phyloP scores from a whole-genome alignment of 2,329 filamentous ascomycete genomes.

The Fusarium sambucinum region DNA sequence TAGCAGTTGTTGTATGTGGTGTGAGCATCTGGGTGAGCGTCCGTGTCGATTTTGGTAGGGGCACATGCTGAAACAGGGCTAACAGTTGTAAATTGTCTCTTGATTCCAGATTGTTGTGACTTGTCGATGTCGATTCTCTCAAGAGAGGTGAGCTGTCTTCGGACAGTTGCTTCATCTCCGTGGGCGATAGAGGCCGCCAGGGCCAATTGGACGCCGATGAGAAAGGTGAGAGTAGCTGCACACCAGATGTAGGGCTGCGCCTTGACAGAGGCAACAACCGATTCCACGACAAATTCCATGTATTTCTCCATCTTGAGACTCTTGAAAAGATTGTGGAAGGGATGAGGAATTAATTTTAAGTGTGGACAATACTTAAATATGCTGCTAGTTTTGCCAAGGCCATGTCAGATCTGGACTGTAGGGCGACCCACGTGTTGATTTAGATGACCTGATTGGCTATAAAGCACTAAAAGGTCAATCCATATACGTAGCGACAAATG shows the following conservation, averaged over 20 bases:
- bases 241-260: constrained; percentile 18
- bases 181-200: constrained; percentile 10
- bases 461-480: too few relatives aligned
- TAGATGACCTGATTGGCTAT: background rate
- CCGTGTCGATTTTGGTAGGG: background rate
- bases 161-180: constrained; percentile 13
- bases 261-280: background rate
- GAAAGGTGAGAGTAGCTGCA: constrained; percentile 13
- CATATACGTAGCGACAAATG: too few relatives aligned
- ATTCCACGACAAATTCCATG: background rate
- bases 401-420: background rate
- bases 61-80: background rate
- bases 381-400: background rate
- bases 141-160: background rate
- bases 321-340: background rate
- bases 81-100: background rate
- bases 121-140: background rate
- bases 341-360: background rate
- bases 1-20: background rate
- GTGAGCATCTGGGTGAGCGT: background rate
- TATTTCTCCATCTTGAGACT: background rate
- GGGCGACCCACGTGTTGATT: background rate
- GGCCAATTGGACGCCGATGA: constrained; percentile 9
- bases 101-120: fast-evolving
- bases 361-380: background rate